Evolutionary conservation across 139 green algal genomes (phyloP).

Genomic region (Trebouxia sp.): DNA sequence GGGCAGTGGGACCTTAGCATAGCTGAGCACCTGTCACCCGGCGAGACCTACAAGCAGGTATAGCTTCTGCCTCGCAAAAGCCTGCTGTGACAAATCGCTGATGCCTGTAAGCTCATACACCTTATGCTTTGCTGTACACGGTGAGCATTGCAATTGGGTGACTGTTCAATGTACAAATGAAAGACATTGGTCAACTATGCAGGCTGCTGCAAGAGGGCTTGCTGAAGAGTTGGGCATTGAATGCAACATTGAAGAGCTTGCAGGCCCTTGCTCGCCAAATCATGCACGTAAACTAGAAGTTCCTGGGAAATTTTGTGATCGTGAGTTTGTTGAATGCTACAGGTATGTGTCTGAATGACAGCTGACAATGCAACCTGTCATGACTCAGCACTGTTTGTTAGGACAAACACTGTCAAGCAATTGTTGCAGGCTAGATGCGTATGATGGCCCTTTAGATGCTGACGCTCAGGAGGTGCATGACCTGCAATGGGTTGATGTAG

Average conservation of each 20-base stretch:
- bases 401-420: not conserved
- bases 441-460: not conserved
- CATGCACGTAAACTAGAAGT: slow-evolving; percentile 50
- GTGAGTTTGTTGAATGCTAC: slow-evolving; percentile 54
- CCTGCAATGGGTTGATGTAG: not conserved
- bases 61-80: not conserved
- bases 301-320: slow-evolving; percentile 36
- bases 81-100: not conserved
- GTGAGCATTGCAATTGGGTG: too few relatives aligned
- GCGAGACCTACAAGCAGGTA: slow-evolving; percentile 59
- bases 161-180: too few relatives aligned
- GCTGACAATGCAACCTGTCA: too few relatives aligned
- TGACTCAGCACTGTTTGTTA: too few relatives aligned
- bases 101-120: not conserved
- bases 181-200: too few relatives aligned
- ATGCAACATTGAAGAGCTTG: slow-evolving; percentile 3
- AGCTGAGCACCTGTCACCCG: slow-evolving; percentile 70
- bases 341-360: not conserved
- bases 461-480: slow-evolving; percentile 14
- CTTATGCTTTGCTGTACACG: too few relatives aligned
- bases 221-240: slow-evolving; percentile 69
- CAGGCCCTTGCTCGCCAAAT: slow-evolving; percentile 46
- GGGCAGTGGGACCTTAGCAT: slow-evolving; percentile 70
- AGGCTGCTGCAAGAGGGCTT: slow-evolving; percentile 59
- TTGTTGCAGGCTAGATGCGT: slow-evolving; percentile 18